These are phyloP conservation scores for Psilocybe sp. DNA, from an alignment of 768 basidiomycete genomes.

Conservation along the genomic window DNA sequence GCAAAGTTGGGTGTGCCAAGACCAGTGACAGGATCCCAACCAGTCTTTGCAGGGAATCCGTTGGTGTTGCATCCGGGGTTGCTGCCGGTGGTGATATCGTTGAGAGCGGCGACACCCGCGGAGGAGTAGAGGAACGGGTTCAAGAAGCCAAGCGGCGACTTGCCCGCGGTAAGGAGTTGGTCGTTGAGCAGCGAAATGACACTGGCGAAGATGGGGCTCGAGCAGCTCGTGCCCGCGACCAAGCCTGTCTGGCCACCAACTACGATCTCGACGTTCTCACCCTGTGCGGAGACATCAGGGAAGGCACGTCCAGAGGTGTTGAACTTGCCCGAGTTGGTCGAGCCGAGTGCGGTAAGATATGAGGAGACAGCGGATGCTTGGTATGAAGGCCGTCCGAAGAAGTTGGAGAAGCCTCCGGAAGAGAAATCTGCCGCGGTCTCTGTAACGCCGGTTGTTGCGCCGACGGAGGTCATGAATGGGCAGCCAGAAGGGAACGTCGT, in stretches of 20 bases:
- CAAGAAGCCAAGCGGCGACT: slow-evolving; percentile 45
- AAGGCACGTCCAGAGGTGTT: slow-evolving; percentile 45
- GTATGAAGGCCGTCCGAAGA: too few relatives aligned
- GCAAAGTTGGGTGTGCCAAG: slow-evolving; percentile 34
- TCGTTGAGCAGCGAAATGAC: slow-evolving; percentile 54
- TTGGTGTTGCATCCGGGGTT: too few relatives aligned
- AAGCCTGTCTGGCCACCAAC: slow-evolving; percentile 30
- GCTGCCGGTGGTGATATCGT: too few relatives aligned
- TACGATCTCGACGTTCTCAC: slow-evolving; percentile 24
- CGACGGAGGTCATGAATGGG: slow-evolving; percentile 49
- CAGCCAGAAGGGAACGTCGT: slow-evolving; percentile 32
- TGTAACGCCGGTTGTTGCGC: slow-evolving; percentile 39
- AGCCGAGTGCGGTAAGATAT: too few relatives aligned
- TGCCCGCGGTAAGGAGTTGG: slow-evolving; percentile 37
- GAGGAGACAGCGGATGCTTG: too few relatives aligned
- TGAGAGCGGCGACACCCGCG: too few relatives aligned
- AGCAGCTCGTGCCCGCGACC: slow-evolving; percentile 47
- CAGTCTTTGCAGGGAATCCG: too few relatives aligned
- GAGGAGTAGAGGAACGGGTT: slow-evolving; percentile 31
- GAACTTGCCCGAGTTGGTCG: slow-evolving; percentile 44
- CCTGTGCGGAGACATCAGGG: slow-evolving; percentile 54
- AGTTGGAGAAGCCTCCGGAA: too few relatives aligned
- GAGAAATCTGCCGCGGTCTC: too few relatives aligned
- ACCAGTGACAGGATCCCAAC: too few relatives aligned
- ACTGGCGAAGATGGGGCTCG: slow-evolving; percentile 46